These are phyloP conservation scores for Ascochyta koolunga DNA, from an alignment of 2,329 filamentous ascomycete genomes.

Conservation along the genomic window DNA sequence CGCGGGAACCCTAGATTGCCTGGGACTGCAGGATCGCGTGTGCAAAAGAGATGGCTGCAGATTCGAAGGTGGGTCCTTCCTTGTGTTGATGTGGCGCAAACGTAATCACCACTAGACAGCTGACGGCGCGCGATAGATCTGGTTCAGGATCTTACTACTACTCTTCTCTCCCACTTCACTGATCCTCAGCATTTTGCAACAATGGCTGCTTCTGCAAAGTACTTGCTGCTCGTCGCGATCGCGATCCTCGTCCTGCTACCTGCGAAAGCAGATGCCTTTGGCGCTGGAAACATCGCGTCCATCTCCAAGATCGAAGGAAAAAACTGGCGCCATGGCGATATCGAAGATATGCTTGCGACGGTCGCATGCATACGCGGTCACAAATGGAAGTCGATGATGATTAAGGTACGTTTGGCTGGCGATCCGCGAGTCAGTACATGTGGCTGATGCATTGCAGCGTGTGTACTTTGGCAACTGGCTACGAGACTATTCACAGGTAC, in stretches of 20 bases:
- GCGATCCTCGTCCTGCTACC: conserved; percentile 47
- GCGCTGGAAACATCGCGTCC: conserved; percentile 54
- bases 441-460: conserved; percentile 36
- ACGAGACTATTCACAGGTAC: conserved; percentile 61
- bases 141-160: conserved; percentile 5
- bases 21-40: not conserved
- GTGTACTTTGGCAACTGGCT: conserved; percentile 55
- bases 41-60: not conserved
- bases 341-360: conserved; percentile 58
- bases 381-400: conserved; percentile 54
- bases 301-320: conserved; percentile 52
- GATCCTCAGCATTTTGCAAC: conserved; percentile 9
- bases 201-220: conserved; percentile 44
- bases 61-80: conserved; percentile 7
- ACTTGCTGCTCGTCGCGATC: conserved; percentile 45
- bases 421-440: not conserved
- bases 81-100: conserved; percentile 9
- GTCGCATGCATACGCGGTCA: conserved; percentile 53
- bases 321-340: conserved; percentile 61
- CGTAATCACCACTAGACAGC: conserved; percentile 16
- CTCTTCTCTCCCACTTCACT: conserved; percentile 13
- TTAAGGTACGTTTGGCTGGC: conserved; percentile 40
- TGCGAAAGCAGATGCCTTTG: conserved; percentile 50
- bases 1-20: not conserved
- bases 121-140: conserved; percentile 14